Evolutionary conservation across 1,284 basidiomycete genomes (phyloP), one percentile per base, ranked within the genome.

Genomic region (Boletus hoseneyae): DNA sequence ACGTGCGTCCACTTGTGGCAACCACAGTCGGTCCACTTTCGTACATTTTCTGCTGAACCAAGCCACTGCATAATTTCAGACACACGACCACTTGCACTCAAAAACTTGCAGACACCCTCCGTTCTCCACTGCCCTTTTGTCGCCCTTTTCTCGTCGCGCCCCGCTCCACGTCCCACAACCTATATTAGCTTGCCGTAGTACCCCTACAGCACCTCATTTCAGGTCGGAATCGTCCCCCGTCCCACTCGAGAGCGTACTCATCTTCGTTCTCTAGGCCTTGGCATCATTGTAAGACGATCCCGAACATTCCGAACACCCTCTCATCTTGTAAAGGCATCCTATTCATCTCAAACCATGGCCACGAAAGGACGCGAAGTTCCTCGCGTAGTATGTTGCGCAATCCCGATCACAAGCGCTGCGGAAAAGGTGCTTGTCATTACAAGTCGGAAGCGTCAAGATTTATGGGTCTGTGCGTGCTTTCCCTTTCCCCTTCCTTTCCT

Each of bases 381-480:
- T 47, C 83, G 89, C 63, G 77, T 90, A 68, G 88, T 91, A 58
- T 91, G 88, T 69, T 91, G 89, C 65, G 89, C 88, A 43, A 90
- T 91, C 52, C 88, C 88, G 45, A 88, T 91, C 55, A 73, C 80
- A 42, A 78, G 82, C 55, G 70, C 81, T 23, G 79, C 81, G 10
- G 81, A 80, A 64, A 87, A 90, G 67, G 79, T 91, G 50, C 79
- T 91, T 54, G 77, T 91, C 57, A 77, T 91, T 58, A 90, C 89
- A 35, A 89, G 87, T 68, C 78, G 88, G 53, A 91, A 90, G 67
- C 77, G 85, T 55, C 80, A 84, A 65, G 77, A 88, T 62, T 69
- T 76, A 52, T 91, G 88, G 88, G 86, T 91, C 64, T 87, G 88
- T 91, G 72, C 87, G 88, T 90, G 34, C 44, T 50, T 56, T 53